These are phyloP conservation scores for Beauveria varroae DNA, from an alignment of 2,329 filamentous ascomycete genomes.

Conservation along the genomic window DNA sequence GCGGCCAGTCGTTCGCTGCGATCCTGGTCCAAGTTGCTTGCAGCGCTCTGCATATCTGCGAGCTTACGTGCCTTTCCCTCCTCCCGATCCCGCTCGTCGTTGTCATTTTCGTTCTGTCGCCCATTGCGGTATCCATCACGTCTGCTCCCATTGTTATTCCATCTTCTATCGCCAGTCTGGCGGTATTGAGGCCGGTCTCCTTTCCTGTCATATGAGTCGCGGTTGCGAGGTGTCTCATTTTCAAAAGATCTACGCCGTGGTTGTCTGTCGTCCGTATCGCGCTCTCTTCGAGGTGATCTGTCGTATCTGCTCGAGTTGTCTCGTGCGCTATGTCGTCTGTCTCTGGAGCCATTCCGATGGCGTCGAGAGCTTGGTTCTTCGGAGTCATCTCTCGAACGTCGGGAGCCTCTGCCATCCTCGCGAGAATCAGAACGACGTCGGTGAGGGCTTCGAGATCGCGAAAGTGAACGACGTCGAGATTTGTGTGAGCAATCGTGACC, in stretches of 20 bases:
- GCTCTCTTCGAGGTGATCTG: constrained; percentile 13
- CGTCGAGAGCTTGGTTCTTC: constrained; percentile 18
- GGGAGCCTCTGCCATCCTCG: constrained; percentile 12
- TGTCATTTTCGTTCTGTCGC: constrained; percentile 16
- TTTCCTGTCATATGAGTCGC: constrained; percentile 8
- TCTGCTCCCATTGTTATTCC: background rate
- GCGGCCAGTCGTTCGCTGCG: constrained; percentile 60
- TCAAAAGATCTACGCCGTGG: background rate
- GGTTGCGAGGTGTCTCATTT: background rate
- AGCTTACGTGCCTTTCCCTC: constrained; percentile 59
- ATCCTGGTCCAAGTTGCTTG: constrained; percentile 61
- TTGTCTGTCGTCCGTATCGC: constrained; percentile 8
- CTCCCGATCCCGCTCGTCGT: constrained; percentile 28
- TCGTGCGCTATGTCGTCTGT: constrained; percentile 13
- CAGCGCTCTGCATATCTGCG: constrained; percentile 66
- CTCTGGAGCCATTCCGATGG: constrained; percentile 15
- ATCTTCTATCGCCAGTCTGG: background rate
- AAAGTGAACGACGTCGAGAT: constrained; percentile 36
- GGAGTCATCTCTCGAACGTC: constrained; percentile 20
- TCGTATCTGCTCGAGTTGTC: constrained; percentile 14
- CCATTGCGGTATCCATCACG: constrained; percentile 6
- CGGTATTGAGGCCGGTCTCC: background rate
- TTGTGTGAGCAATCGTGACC: constrained; percentile 33
- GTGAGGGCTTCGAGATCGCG: constrained; percentile 37
- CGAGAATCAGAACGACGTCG: constrained; percentile 23